phyloP scores from a whole-genome alignment of 352 stramenopile species.

The Phytophthora pisi region DNA sequence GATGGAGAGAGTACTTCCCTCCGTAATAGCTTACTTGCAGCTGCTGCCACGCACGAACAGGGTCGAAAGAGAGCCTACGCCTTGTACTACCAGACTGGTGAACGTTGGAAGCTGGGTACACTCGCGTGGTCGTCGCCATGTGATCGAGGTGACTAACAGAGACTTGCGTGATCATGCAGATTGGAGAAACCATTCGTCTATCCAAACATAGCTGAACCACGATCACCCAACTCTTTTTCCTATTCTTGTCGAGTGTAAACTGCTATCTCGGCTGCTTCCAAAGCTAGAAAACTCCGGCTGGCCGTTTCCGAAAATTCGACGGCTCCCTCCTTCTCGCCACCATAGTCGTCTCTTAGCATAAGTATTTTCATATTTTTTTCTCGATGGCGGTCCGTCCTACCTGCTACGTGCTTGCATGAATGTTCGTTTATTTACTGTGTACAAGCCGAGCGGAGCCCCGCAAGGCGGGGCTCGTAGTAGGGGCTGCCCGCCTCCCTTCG shows the following conservation, averaged over 20 bases:
- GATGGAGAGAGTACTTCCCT: slow-evolving; percentile 13
- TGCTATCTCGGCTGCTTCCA: too few species aligned
- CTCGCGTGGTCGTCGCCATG: neutral
- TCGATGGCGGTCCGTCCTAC: too few species aligned
- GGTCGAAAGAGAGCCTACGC: neutral
- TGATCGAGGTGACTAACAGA: neutral
- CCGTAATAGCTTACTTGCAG: slow-evolving; percentile 13
- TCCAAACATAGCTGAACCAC: neutral
- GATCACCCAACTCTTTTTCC: neutral
- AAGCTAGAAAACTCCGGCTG: neutral
- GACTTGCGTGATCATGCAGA: too few species aligned
- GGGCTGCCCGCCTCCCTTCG: too few species aligned
- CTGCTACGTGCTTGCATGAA: too few species aligned
- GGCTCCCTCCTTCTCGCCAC: too few species aligned
- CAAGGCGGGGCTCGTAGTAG: too few species aligned
- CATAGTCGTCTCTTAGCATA: too few species aligned
- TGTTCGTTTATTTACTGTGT: too few species aligned
- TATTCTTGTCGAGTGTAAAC: neutral
- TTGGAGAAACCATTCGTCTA: neutral
- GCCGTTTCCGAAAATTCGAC: neutral
- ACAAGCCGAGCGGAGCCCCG: too few species aligned
- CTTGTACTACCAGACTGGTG: neutral
- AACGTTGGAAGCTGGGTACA: neutral
- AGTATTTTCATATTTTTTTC: too few species aligned
- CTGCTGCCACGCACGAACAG: slow-evolving; percentile 4